Percentiles rank a stretch among this genome's conserved stretches.
Conservation (phyloP, 176 grass and related monocot genomes). For the Melocanna baccifera region DNA sequence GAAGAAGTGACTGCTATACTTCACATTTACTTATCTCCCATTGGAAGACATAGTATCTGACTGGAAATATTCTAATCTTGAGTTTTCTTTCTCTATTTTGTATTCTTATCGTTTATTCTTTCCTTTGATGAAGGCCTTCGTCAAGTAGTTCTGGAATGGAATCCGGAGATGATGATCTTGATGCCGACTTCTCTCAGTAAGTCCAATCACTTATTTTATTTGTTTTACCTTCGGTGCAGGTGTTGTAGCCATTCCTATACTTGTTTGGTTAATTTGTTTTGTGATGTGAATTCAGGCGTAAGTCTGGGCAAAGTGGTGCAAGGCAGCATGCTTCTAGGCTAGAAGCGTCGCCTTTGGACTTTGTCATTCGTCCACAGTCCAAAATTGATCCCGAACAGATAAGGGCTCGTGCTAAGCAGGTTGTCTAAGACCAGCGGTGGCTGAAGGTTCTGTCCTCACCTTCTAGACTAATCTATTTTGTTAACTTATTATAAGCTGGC, state of each 20-base stretch:
- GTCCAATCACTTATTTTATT: constrained; percentile 17
- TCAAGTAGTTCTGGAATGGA: constrained; percentile 63
- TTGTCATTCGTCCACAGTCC: constrained; percentile 80
- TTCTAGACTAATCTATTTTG: not conserved
- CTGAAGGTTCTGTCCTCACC: constrained; percentile 49
- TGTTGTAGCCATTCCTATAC: not conserved
- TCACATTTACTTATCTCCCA: not conserved
- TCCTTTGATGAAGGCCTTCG: constrained; percentile 46
- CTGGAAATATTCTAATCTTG: constrained; percentile 3
- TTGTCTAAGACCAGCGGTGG: constrained; percentile 63
- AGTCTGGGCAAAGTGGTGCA: constrained; percentile 54
- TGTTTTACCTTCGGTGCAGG: not conserved
- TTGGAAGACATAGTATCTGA: not conserved
- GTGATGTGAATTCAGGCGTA: constrained; percentile 35
- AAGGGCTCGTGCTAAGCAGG: constrained; percentile 78
- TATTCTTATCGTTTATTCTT: constrained; percentile 13
- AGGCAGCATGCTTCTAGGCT: constrained; percentile 84
- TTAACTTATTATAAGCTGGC: not conserved
- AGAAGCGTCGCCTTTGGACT: constrained; percentile 93
- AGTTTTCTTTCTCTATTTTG: constrained; percentile 9
- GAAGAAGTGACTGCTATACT: constrained; percentile 57
- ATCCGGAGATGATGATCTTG: constrained; percentile 83
- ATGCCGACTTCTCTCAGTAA: constrained; percentile 90
- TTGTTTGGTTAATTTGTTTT: not conserved
- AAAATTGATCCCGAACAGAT: constrained; percentile 83